Evolutionary conservation across 768 basidiomycete species (phyloP), one percentile per base, ranked within the genome.

Genomic region (Ephemerocybe angulata): DNA sequence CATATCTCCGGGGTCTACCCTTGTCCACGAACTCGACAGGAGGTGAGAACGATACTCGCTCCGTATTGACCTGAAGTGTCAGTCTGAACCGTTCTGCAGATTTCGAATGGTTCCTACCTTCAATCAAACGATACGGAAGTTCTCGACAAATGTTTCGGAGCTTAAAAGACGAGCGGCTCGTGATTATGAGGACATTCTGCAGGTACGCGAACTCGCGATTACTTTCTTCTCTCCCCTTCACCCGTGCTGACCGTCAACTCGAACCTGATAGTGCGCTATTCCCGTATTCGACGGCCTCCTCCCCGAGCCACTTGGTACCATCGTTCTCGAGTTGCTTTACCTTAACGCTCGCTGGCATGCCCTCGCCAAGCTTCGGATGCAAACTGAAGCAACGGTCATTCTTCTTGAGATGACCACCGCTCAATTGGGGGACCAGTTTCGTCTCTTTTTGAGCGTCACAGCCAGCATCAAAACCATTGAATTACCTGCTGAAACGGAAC

Each of bases 281-380:
- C 76, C 75, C 0, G 66, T 54, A 0, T 73, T 75, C 25, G 68
- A 76, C n/a, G 73, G 69, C 2, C 60, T 77, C 0, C 57, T 76
- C 0, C 66, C 60, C 0, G 51, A 63, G 31, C 31, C 49, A 0
- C 63, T 71, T 24, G 49, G 62, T 29, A n/a, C 21, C 49, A 19
- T 52, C 1, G 41, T 73, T 0, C 58, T 59, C 12, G 63, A 60
- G 2, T 57, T 74, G 0, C 50, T 75, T 0, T 72, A 64, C 41
- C 33, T 49, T 0, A 62, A 64, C 28, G 62, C 65, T 1, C 58
- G 63, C 52, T 75, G 73, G 74, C 72, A 74, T 56, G 65, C 62
- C 0, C 52, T 68, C 15, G 68, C 65, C 0, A 75, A 75, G 55
- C 55, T 73, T 2, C 63, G 62, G 1, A 54, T 72, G 48, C 71